phyloP scores from a whole-genome alignment of 805 yeast genomes.

The Suhomyces faveliae region DNA sequence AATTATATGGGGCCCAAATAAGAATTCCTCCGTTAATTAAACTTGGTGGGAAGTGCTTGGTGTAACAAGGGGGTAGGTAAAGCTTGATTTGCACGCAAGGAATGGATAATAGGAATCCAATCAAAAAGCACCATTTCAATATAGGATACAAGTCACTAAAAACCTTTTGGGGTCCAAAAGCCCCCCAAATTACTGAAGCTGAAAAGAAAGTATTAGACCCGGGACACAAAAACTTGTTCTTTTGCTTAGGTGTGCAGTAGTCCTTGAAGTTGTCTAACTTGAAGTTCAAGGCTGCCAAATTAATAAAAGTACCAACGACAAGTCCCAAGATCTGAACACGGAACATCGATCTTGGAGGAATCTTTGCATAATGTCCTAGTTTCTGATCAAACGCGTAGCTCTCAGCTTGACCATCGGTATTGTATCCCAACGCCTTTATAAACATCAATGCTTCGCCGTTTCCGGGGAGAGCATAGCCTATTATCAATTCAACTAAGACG shows the following conservation, averaged over 20 bases:
- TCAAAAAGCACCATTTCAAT: constrained; percentile 33
- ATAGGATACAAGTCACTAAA: constrained; percentile 32
- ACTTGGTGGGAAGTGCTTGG: constrained; percentile 32
- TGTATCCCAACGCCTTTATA: constrained; percentile 24
- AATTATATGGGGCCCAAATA: constrained; percentile 31
- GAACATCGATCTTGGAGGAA: constrained; percentile 22
- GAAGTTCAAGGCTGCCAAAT: constrained; percentile 29
- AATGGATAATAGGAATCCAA: constrained; percentile 29
- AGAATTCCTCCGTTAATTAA: constrained; percentile 31
- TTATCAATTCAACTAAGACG: constrained; percentile 18
- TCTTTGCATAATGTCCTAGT: constrained; percentile 23
- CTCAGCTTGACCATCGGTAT: constrained; percentile 30
- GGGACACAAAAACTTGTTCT: constrained; percentile 42
- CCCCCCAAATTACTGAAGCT: constrained; percentile 65
- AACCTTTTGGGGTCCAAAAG: constrained; percentile 36
- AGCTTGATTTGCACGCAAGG: constrained; percentile 16
- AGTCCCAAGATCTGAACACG: constrained; percentile 26
- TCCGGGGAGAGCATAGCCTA: constrained; percentile 31
- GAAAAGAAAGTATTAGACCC: constrained; percentile 38
- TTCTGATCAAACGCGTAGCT: constrained; percentile 38
- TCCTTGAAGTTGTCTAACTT: constrained; percentile 29
- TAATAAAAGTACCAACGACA: constrained; percentile 22
- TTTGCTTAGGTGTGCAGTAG: constrained; percentile 43
- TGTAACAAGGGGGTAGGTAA: constrained; percentile 14
- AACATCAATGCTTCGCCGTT: constrained; percentile 23